Base-by-base conservation (phyloP, 106 monocot species). In the Posidonia australis region DNA sequence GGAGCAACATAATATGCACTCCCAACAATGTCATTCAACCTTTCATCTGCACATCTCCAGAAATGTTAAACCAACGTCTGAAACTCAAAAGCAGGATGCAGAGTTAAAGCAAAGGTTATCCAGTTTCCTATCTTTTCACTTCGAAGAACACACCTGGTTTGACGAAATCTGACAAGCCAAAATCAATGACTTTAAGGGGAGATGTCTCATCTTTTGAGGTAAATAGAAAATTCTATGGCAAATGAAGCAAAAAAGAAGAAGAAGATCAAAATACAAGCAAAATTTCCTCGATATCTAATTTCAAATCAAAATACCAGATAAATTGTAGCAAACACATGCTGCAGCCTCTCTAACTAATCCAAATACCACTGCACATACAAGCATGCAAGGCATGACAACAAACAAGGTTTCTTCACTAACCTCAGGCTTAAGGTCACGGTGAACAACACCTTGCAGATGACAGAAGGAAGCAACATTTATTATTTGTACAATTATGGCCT, bases 1-100 rank as follows among this genome's bases (percentile, higher is more conserved):
- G 96, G 96, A 57, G 96, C 90, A 46, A 98, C 96, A 72, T 98
- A 98, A 59, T 98, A 98, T 63, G 96, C 90, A 71, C 96, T 98
- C 46, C 96, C 96, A 9, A 98, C 96, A 46, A 98, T 98, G 68
- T 98, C 96, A 75, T 90, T 98, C 28, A 98, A 70, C 59, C 90
- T 78, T 63, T 90, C 96, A 74, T 90, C 96, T 98, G 79, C 62
- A 72, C 5, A 31, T 52, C 25, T 44, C 13, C 2, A 53, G 19
- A 47, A 26, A 62, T 53, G 55, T 9, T 16, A 65, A 26, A 26
- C 25, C 7, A 55, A 24, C 5, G 25, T 1, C n/a, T n/a, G n/a
- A n/a, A n/a, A n/a, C n/a, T n/a, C n/a, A n/a, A n/a, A n/a, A n/a
- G n/a, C n/a, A n/a, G n/a, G 1, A 14, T 10, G 2, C 3, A 57